Conservation (phyloP, 257 asterid species). For the Petunia axillaris region DNA sequence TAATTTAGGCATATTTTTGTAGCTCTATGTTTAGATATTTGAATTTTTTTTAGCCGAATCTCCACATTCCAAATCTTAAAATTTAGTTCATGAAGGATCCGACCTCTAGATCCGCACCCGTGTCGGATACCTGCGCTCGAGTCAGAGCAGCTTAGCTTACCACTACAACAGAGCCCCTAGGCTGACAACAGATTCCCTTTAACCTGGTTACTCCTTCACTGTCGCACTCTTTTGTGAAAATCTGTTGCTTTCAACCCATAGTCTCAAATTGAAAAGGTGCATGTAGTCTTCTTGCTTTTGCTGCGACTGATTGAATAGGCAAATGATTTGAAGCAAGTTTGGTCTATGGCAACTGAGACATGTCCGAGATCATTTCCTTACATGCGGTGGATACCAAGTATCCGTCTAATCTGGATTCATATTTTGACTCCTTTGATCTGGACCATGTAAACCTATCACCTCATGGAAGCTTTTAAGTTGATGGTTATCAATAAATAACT, state of each 20-base stretch:
- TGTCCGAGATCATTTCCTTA: neutral
- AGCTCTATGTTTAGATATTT: too few species aligned
- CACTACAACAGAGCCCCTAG: neutral
- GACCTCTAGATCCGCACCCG: too few species aligned
- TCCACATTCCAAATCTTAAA: too few species aligned
- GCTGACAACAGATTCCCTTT: neutral
- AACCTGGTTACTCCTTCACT: neutral
- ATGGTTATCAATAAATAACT: neutral
- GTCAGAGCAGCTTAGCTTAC: too few species aligned
- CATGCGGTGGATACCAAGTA: neutral
- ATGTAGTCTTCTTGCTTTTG: neutral
- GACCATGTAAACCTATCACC: neutral
- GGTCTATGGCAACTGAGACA: neutral
- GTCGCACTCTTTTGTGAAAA: neutral
- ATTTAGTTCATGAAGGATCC: too few species aligned
- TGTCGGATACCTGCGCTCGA: too few species aligned
- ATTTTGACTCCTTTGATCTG: neutral
- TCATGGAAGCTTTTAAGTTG: neutral
- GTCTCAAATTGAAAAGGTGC: neutral
- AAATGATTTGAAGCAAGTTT: constrained; percentile 16
- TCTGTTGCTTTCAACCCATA: neutral
- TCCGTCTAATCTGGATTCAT: neutral
- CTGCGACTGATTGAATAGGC: neutral
- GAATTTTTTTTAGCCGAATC: too few species aligned
- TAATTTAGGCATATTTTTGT: too few species aligned